These are phyloP conservation scores for Globisporangium canariense DNA, from an alignment of 352 stramenopile species.

Conservation along the genomic window DNA sequence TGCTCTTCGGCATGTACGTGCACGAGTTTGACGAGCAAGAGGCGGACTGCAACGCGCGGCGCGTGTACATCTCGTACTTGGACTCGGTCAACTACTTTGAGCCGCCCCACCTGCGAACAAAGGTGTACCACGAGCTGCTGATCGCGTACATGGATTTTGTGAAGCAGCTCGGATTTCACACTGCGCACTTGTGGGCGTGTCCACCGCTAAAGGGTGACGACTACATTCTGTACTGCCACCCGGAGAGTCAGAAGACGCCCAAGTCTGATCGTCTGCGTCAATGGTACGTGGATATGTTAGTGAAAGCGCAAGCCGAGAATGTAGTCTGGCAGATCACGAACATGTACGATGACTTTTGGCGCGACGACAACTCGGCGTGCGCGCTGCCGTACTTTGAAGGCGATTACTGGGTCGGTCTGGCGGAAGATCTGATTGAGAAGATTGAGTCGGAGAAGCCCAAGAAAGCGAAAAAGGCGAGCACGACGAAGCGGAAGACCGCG, in stretches of 20 bases:
- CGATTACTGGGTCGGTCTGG: constrained; percentile 86
- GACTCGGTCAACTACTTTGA: constrained; percentile 99
- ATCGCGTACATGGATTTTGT: constrained; percentile 98
- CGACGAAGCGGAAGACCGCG: constrained; percentile 61
- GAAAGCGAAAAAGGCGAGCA: constrained; percentile 56
- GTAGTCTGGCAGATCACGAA: constrained; percentile 95
- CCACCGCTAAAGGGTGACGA: constrained; percentile 98
- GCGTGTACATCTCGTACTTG: constrained; percentile 99
- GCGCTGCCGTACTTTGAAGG: constrained; percentile 84
- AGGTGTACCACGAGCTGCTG: constrained; percentile 99
- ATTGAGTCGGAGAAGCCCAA: constrained; percentile 85
- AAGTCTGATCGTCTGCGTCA: constrained; percentile 97
- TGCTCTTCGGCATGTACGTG: constrained; percentile 99
- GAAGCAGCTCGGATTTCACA: constrained; percentile 95
- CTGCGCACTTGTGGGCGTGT: constrained; percentile 99
- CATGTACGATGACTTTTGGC: constrained; percentile 96
- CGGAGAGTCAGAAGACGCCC: constrained; percentile 98
- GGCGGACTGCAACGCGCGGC: constrained; percentile 92
- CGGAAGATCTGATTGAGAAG: constrained; percentile 88
- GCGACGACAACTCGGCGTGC: constrained; percentile 80
- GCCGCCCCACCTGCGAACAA: constrained; percentile 94
- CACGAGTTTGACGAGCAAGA: constrained; percentile 99
- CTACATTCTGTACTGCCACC: constrained; percentile 99
- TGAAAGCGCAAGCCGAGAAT: constrained; percentile 82
- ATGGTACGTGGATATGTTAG: constrained; percentile 93